Evolutionary conservation across 768 basidiomycete genomes (phyloP).

Genomic region (Amanita subjunquillea): DNA sequence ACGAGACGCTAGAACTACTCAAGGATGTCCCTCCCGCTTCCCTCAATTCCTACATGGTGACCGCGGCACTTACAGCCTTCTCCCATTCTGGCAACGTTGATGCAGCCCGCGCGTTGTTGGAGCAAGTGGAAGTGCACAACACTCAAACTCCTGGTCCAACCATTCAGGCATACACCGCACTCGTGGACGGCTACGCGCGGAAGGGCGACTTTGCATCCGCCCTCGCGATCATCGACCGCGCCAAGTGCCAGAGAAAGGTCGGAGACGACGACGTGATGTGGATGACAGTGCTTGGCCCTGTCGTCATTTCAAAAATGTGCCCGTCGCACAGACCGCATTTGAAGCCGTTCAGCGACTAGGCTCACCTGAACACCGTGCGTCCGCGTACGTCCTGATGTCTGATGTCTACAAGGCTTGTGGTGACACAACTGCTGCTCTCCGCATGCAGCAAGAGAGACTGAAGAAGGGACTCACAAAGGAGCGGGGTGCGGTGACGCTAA

Average conservation of each 20-base stretch:
- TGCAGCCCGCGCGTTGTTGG: slow-evolving; percentile 14
- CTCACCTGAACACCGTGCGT: slow-evolving; percentile 14
- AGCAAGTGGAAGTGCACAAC: slow-evolving; percentile 12
- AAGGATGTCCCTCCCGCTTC: slow-evolving; percentile 15
- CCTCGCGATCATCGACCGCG: slow-evolving; percentile 14
- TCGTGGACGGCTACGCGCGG: slow-evolving; percentile 14
- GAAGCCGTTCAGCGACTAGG: slow-evolving; percentile 14
- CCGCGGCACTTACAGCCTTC: slow-evolving; percentile 15
- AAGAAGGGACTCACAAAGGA: slow-evolving; percentile 12
- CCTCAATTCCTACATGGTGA: slow-evolving; percentile 16
- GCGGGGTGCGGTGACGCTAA: slow-evolving; percentile 13
- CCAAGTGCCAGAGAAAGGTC: slow-evolving; percentile 12
- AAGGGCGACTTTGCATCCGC: slow-evolving; percentile 15
- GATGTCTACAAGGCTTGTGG: slow-evolving; percentile 14
- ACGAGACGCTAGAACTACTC: slow-evolving; percentile 13
- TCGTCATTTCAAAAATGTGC: slow-evolving; percentile 15
- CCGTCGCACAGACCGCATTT: slow-evolving; percentile 14
- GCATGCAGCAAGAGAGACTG: slow-evolving; percentile 13
- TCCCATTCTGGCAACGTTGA: slow-evolving; percentile 16
- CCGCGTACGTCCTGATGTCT: slow-evolving; percentile 16
- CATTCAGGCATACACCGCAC: slow-evolving; percentile 14
- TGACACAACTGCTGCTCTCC: slow-evolving; percentile 12
- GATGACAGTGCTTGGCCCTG: slow-evolving; percentile 16
- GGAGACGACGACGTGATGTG: slow-evolving; percentile 16
- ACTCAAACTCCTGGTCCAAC: slow-evolving; percentile 10